phyloP scores from a whole-genome alignment of 2,329 filamentous ascomycete genomes.

The Massarina eburnea region DNA sequence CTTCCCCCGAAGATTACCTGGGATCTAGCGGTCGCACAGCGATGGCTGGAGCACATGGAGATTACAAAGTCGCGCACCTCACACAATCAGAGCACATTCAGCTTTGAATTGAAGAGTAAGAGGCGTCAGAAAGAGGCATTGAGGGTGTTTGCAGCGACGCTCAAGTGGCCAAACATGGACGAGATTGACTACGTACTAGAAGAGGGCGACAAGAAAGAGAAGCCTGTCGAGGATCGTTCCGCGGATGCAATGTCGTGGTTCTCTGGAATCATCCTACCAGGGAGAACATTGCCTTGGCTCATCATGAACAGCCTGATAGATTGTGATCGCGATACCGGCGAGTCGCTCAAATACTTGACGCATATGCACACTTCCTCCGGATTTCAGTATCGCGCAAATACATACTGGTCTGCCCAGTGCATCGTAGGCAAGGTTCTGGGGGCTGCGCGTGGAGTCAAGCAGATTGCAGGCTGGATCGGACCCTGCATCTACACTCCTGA shows the following conservation, averaged over 20 bases:
- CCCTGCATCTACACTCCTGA: conserved; percentile 69
- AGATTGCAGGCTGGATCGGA: conserved; percentile 73
- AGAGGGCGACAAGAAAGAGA: conserved; percentile 55
- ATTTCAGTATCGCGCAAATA: conserved; percentile 76
- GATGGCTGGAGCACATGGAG: conserved; percentile 71
- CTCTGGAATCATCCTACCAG: conserved; percentile 71
- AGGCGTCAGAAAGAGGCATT: conserved; percentile 69
- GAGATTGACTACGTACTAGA: conserved; percentile 65
- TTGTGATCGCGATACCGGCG: conserved; percentile 68
- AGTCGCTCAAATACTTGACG: conserved; percentile 66
- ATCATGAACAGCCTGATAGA: conserved; percentile 79
- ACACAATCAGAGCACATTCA: conserved; percentile 49
- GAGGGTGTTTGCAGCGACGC: conserved; percentile 66
- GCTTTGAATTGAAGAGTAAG: conserved; percentile 66
- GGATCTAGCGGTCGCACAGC: conserved; percentile 71
- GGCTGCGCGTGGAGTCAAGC: conserved; percentile 67
- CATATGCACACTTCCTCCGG: conserved; percentile 70
- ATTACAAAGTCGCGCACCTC: conserved; percentile 62
- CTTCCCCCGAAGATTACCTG: conserved; percentile 72
- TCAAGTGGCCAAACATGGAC: conserved; percentile 76
- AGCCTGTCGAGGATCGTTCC: conserved; percentile 60
- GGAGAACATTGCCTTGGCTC: conserved; percentile 70
- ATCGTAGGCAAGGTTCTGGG: conserved; percentile 74
- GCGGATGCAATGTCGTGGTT: conserved; percentile 79
- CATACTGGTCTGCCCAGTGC: conserved; percentile 72